Conservation (phyloP, 2,329 filamentous ascomycete genomes). For the Exophiala sp. region DNA sequence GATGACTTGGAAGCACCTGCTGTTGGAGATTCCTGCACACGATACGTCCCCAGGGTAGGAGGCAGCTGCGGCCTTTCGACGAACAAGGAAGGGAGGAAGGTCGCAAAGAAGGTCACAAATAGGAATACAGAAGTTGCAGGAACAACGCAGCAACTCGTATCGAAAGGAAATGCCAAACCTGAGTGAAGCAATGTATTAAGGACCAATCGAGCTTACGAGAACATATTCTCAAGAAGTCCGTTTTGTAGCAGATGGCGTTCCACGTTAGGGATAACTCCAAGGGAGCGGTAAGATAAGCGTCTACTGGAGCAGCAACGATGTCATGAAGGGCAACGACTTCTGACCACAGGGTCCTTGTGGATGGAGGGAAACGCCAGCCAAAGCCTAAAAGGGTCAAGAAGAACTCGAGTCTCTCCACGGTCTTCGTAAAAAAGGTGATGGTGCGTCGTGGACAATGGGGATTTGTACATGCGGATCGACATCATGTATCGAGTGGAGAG, state of each 20-base stretch:
- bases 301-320: too few relatives aligned
- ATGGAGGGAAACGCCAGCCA: too few relatives aligned
- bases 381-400: too few relatives aligned
- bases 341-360: too few relatives aligned
- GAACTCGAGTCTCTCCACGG: too few relatives aligned
- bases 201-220: not conserved
- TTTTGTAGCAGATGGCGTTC: too few relatives aligned
- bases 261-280: too few relatives aligned
- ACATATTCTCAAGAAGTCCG: not conserved
- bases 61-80: not conserved
- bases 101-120: not conserved
- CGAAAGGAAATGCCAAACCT: not conserved
- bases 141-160: not conserved
- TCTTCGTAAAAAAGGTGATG: not conserved
- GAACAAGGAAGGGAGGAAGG: not conserved
- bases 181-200: not conserved
- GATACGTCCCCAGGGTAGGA: not conserved
- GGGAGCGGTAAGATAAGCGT: too few relatives aligned
- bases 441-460: not conserved
- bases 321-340: too few relatives aligned
- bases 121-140: not conserved
- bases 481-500: slow-evolving; percentile 5
- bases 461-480: slow-evolving; percentile 14
- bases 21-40: not conserved
- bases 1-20: not conserved